Conservation (phyloP, 75 land plant species). For the Adiantum capillusveneris region DNA sequence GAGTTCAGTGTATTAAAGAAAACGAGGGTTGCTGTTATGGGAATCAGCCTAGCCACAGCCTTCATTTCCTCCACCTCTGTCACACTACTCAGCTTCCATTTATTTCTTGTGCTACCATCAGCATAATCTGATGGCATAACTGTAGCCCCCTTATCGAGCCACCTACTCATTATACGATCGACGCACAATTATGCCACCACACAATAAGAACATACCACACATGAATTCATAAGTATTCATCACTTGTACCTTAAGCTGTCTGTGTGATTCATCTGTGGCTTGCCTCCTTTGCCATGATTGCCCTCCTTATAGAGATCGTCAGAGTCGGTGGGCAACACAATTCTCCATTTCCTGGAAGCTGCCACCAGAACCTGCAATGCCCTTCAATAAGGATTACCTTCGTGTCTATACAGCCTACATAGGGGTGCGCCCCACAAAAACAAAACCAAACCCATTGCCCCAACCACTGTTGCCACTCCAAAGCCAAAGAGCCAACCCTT, state of each 20-base stretch:
- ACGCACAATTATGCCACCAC: no score
- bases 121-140: constrained; percentile 6
- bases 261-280: constrained; percentile 11
- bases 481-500: constrained; percentile 19
- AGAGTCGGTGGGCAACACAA: constrained; percentile 24
- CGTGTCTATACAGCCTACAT: constrained; percentile 20
- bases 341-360: constrained; percentile 31
- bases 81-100: constrained; percentile 39
- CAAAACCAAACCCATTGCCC: not conserved
- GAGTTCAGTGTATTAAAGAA: constrained; percentile 86
- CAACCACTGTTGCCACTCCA: constrained; percentile 16
- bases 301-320: constrained; percentile 27
- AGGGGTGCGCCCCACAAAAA: constrained; percentile 16
- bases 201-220: no score
- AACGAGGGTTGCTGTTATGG: constrained; percentile 62
- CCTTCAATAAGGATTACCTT: constrained; percentile 22
- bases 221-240: no score
- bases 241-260: constrained; percentile 11
- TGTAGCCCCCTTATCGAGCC: constrained; percentile 76
- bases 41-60: constrained; percentile 49
- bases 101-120: constrained; percentile 8
- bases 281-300: not conserved
- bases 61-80: constrained; percentile 76
- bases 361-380: constrained; percentile 39
- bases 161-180: no score